Percentiles rank a stretch among this genome's conserved stretches.
phyloP scores from a whole-genome alignment of 805 yeast species.

The Saccharomycopsis babjevae region DNA sequence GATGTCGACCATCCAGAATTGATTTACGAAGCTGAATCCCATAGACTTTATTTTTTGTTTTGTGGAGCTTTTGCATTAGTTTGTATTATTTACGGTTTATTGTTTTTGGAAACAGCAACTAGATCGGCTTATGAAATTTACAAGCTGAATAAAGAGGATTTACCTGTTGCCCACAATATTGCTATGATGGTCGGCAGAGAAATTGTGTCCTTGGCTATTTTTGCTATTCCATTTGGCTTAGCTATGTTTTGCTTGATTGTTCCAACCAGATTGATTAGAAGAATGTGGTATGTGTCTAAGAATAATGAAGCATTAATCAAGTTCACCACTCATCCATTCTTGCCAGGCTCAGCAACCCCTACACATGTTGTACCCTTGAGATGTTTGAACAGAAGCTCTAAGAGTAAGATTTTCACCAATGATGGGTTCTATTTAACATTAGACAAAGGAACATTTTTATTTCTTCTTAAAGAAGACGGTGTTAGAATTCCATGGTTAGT shows the following conservation, averaged over 20 bases:
- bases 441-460: slow-evolving; percentile 63
- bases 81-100: slow-evolving; percentile 58
- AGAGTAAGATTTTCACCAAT: slow-evolving; percentile 74
- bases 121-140: slow-evolving; percentile 42
- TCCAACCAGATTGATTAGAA: slow-evolving; percentile 62
- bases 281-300: slow-evolving; percentile 64
- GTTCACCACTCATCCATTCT: slow-evolving; percentile 63
- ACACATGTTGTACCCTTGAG: slow-evolving; percentile 56
- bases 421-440: slow-evolving; percentile 80
- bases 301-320: slow-evolving; percentile 37
- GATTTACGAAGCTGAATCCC: slow-evolving; percentile 78
- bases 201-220: slow-evolving; percentile 29
- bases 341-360: slow-evolving; percentile 73
- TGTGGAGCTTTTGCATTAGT: slow-evolving; percentile 61
- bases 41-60: slow-evolving; percentile 60
- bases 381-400: slow-evolving; percentile 43
- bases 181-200: slow-evolving; percentile 28
- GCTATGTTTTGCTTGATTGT: slow-evolving; percentile 36
- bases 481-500: slow-evolving; percentile 58
- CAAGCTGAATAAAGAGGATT: slow-evolving; percentile 40
- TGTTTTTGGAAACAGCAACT: slow-evolving; percentile 45
- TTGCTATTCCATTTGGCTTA: slow-evolving; percentile 33
- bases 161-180: slow-evolving; percentile 30
- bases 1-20: slow-evolving; percentile 47
- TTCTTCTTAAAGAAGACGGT: slow-evolving; percentile 53